Evolutionary conservation across 495 filamentous ascomycete species (phyloP).

Genomic region (Margaritispora aquatica): DNA sequence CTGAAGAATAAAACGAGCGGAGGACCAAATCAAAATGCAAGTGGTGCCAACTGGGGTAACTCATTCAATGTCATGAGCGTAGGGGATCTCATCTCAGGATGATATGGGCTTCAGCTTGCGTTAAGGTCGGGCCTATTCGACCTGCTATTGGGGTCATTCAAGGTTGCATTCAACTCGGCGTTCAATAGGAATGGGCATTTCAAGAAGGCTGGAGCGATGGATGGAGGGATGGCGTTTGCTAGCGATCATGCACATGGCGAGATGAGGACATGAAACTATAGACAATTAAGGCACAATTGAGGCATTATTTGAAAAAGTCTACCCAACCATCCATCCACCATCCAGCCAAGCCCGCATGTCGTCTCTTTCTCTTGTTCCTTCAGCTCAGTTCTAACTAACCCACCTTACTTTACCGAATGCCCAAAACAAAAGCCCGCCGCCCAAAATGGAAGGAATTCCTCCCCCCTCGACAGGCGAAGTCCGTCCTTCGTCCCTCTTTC

Average conservation of each 20-base stretch:
- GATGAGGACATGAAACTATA: conserved; percentile 1
- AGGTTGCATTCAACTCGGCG: conserved; percentile 15
- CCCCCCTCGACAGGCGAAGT: neutral
- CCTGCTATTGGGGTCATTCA: neutral
- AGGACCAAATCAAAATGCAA: neutral
- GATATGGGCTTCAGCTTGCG: too few relatives aligned
- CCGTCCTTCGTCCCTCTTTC: neutral
- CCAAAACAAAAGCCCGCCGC: neutral
- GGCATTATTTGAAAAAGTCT: neutral
- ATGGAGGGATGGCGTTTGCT: conserved; percentile 14
- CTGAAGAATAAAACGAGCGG: conserved; percentile 4
- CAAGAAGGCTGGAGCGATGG: too few relatives aligned
- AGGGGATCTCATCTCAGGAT: conserved; percentile 13
- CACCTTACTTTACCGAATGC: neutral
- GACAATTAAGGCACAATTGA: neutral
- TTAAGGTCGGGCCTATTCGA: too few relatives aligned
- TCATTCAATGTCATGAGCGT: conserved; percentile 8
- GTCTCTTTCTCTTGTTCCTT: neutral
- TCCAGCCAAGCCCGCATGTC: neutral
- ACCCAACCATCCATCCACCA: too few relatives aligned
- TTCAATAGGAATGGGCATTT: neutral
- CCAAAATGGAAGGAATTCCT: neutral
- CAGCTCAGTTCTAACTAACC: neutral
- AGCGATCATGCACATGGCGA: conserved; percentile 6
- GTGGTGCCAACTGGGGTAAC: neutral